Evolutionary conservation across 2,329 filamentous ascomycete genomes (phyloP), one percentile per base, ranked within the genome.

Genomic region (Cylindrodendrum hubeiense): DNA sequence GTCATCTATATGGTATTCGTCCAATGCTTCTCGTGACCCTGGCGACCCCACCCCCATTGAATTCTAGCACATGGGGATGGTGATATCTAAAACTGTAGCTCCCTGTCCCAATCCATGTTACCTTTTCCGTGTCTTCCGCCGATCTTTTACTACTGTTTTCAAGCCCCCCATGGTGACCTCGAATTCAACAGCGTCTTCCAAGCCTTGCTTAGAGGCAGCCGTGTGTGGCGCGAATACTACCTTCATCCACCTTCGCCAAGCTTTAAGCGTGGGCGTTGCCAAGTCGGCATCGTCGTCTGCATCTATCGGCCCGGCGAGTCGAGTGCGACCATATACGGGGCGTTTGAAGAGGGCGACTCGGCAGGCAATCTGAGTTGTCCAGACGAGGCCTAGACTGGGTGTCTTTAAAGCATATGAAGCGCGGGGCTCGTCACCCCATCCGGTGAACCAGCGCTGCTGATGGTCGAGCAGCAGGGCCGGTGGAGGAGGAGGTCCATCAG

Each of bases 361-460:
- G 72, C 90, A 91, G 1, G 93, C 89, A 52, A 98, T 89, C 82
- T 98, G 95, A 30, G 94, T 95, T 3, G 93, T 90, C 95, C 95
- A 98, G 12, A 97, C 91, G 8, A 97, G 85, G 1, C 95, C 95
- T 24, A 98, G 81, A 7, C 93, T 93, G 0, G 95, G 95, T 0
- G 93, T 97, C 80, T 98, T 98, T 60, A 91, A 80, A 9, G 79
- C 73, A 52, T 82, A 78, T 13, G 80, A 75, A 21, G 81, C 78
- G 26, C 79, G 73, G 17, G 85, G 82, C 60, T 90, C 85, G 77
- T 97, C 93, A 22, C 95, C 94, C 95, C 96, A 98, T 68, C 96
- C 95, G 4, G 95, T 97, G 80, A 98, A 97, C 89, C 95, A 98
- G 46, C 93, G 88, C 78, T 98, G 94, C 79, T 98, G 95, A 79